Evolutionary conservation across 2,329 filamentous ascomycete genomes (phyloP), one percentile per base, ranked within the genome.

Genomic region (Aspergillus fructus): DNA sequence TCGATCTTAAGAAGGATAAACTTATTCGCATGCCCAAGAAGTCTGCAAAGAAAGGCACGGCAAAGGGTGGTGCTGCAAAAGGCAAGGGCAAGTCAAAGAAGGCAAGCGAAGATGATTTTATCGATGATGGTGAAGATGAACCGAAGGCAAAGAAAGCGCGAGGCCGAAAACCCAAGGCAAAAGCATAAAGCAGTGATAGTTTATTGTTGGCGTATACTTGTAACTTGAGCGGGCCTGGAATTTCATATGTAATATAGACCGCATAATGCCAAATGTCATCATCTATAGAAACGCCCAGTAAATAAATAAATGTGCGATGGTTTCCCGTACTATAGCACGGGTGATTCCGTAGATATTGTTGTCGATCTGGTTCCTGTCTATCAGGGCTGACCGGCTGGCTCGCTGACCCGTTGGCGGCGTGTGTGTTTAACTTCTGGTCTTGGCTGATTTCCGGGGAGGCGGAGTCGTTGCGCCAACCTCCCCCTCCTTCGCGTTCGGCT

Each of bases 21-120:
- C 97, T 96, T 69, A 93, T 97, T 72, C 96, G 94, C 74, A 84
- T 89, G 70, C 91, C 93, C 12, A 97, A 96, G 81, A 91, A 87
- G 74, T 65, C 65, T 23, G 65, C 77, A 68, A 84, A 85, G 71
- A 45, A 23, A 4, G 33, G 51, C 7, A 17, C 43, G 19, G 43
- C 42, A 30, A 53, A 53, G 63, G 71, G 70, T 49, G 65, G 68
- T 56, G 61, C 75, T 59, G 45, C 71, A 19, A 74, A 75, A 55
- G 80, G 72, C 19, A 74, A 75, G 56, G 79, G 79, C 48, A 80
- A 79, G 55, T 83, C 83, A 2, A 82, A 82, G 69, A 58, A 55
- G 40, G 53, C 53, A 76, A 68, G 69, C 15, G 71, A 60, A 9
- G 63, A 62, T 45, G 63, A 63, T 49, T 59, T 62, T 15, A 58